Base-by-base conservation (phyloP, 192 early-diverging fungal species). In the Umbelopsis sp. region DNA sequence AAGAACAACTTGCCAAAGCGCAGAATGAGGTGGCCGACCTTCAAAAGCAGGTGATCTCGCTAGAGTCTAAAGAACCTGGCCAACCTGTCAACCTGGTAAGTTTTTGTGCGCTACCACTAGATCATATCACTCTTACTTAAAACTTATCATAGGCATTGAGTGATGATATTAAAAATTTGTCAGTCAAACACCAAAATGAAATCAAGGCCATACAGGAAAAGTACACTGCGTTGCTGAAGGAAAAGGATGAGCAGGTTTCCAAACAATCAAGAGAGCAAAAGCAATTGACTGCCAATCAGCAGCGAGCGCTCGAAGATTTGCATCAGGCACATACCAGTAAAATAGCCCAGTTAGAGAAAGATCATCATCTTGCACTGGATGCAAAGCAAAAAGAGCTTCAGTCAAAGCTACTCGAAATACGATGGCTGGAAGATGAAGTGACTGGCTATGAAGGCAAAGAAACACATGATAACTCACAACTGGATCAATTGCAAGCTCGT, bases 371-470 rank as follows among this genome's bases (percentile, higher is more conserved):
- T 13, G 50, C 18, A 23, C 25, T 66, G 23, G 67, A 46, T 16
- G 68, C 61, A 35, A 74, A 71, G 53, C 69, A 74, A 18, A 76
- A 67, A 33, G 44, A 76, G 45, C 18, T 81, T 25, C 77, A 78
- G 53, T 68, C 46, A 13, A 74, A 70, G n/a, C n/a, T 70, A 2
- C 66, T 81, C 33, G 79, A 81, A 68, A 53, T 75, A 30, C 52
- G 67, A 15, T 81, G 80, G 80, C 67, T 81, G 50, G 77, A 78
- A 27, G 73, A 74, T 15, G 80, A 81, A 37, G 66, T 71, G 22
- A 71, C 79, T 37, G 58, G 71, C 35, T 75, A 78, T 37, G 80
- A 81, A 55, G 74, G 72, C 71, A 74, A 51, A 46, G 30, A 25
- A 33, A 35, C 5, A 7, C 27, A 61, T 3, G 11, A 61, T 27